Evolutionary conservation across 1,284 basidiomycete species (phyloP).

Genomic region (Ustilago bromivora): DNA sequence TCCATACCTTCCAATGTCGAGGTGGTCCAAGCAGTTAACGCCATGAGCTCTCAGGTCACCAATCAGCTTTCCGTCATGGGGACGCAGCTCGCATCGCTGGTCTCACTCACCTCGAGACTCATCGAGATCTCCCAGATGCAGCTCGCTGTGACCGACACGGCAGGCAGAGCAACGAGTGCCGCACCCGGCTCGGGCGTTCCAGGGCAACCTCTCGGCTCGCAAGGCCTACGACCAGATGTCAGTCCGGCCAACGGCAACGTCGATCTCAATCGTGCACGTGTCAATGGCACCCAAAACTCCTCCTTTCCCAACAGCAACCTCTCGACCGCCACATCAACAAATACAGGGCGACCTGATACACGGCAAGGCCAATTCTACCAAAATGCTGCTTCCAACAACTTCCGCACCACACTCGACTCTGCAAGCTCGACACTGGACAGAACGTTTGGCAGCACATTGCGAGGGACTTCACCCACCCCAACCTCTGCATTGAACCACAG

Average conservation of each 20-base stretch:
- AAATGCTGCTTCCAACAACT: conserved; percentile 22
- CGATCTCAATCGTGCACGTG: conserved; percentile 35
- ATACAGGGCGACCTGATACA: conserved; percentile 28
- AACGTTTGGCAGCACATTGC: conserved; percentile 40
- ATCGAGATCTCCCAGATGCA: conserved; percentile 47
- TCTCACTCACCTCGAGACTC: conserved; percentile 46
- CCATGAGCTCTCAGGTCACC: conserved; percentile 46
- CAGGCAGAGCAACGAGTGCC: conserved; percentile 14
- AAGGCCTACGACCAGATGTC: conserved; percentile 16
- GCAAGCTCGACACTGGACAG: conserved; percentile 38
- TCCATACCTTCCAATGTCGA: conserved; percentile 32
- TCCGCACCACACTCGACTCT: conserved; percentile 27
- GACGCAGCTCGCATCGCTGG: conserved; percentile 43
- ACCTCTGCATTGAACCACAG: conserved; percentile 27
- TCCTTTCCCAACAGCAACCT: conserved; percentile 24
- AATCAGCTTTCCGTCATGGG: conserved; percentile 49
- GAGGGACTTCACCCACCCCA: conserved; percentile 32
- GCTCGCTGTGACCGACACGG: conserved; percentile 20
- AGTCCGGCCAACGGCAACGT: conserved; percentile 28
- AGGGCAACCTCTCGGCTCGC: conserved; percentile 4
- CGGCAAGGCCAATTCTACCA: conserved; percentile 33
- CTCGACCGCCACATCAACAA: conserved; percentile 6
- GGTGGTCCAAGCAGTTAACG: conserved; percentile 45
- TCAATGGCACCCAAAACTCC: conserved; percentile 29
- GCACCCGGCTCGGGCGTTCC: conserved; percentile 4